Conservation (phyloP, 495 filamentous ascomycete species). For the Lasiosphaeriaceae sp. region DNA sequence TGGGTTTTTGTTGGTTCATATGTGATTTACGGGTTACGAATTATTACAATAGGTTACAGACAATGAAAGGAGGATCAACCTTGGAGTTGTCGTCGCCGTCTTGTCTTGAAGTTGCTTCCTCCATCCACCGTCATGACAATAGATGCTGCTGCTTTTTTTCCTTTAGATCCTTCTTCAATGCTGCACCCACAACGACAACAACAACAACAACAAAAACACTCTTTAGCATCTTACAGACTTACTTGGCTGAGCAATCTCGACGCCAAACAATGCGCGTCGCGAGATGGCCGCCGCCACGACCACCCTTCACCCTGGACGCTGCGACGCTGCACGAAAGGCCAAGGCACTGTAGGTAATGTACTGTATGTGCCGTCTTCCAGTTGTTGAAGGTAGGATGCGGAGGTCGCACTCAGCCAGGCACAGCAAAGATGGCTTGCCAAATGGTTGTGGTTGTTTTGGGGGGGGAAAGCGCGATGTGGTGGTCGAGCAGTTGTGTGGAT, state of each 20-base stretch:
- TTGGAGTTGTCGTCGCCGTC: too few relatives aligned
- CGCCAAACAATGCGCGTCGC: not conserved
- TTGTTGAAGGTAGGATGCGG: constrained; percentile 12
- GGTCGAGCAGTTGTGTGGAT: constrained; percentile 29
- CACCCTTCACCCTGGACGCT: not conserved
- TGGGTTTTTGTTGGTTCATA: too few relatives aligned
- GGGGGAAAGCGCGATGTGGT: constrained; percentile 17
- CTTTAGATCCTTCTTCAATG: too few relatives aligned
- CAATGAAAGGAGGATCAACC: too few relatives aligned
- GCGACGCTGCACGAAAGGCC: not conserved
- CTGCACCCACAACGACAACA: not conserved
- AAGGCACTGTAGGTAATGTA: too few relatives aligned
- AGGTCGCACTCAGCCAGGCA: constrained; percentile 25
- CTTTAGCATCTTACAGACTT: too few relatives aligned
- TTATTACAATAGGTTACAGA: not conserved
- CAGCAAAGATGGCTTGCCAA: constrained; percentile 14
- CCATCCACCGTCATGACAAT: too few relatives aligned
- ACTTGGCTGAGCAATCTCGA: not conserved
- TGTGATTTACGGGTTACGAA: not conserved
- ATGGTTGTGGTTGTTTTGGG: constrained; percentile 5
- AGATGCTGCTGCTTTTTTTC: too few relatives aligned
- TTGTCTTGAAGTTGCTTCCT: too few relatives aligned
- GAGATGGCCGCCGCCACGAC: not conserved
- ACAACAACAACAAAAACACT: too few relatives aligned
- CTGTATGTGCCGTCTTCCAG: not conserved